Evolutionary conservation across 352 stramenopile species (phyloP).

Genomic region (Thraustochytrium striatum): DNA sequence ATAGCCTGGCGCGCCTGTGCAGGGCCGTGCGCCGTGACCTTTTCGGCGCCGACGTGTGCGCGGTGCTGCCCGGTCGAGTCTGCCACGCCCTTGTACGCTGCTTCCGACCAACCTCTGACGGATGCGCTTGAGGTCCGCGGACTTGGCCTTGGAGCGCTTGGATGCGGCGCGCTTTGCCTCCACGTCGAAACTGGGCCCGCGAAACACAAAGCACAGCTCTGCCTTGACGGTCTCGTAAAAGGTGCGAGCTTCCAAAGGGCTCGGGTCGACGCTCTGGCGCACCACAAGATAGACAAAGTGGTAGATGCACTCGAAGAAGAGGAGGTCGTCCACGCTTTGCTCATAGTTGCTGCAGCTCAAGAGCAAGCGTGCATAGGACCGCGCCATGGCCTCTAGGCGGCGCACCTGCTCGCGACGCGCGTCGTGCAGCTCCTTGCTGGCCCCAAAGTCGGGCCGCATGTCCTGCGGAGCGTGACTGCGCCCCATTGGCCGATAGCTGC

Average conservation of each 20-base stretch:
- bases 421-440: not conserved
- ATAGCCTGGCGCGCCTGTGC: not conserved
- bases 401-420: not conserved
- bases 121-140: not conserved
- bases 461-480: no score
- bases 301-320: conserved; percentile 42
- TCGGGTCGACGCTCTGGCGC: conserved; percentile 4
- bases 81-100: not conserved
- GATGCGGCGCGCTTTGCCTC: not conserved
- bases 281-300: conserved; percentile 34
- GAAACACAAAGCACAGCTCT: conserved; percentile 35
- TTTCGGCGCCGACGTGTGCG: not conserved
- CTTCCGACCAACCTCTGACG: not conserved
- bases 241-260: not conserved
- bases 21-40: not conserved
- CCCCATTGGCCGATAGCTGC: not conserved
- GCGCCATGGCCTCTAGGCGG: not conserved
- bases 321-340: conserved; percentile 24
- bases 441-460: not conserved
- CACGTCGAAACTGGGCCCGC: conserved; percentile 37
- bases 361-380: not conserved
- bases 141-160: not conserved
- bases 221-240: not conserved
- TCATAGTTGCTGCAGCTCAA: conserved; percentile 33
- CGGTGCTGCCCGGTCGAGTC: not conserved